Evolutionary conservation across 257 asterid species (phyloP).

Genomic region (Solanum medicagineum): DNA sequence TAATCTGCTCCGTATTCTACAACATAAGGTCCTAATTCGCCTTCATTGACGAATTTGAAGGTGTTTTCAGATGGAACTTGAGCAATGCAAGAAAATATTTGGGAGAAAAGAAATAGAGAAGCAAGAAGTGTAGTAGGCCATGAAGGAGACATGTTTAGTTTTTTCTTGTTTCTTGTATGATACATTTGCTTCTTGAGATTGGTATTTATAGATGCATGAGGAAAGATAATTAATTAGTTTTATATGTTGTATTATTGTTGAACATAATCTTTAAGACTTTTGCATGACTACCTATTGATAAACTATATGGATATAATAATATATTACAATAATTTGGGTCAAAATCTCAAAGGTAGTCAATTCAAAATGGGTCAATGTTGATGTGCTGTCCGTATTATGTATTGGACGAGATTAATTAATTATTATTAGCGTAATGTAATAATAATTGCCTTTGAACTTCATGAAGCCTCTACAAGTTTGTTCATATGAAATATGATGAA

Average conservation of each 20-base stretch:
- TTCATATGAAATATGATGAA: neutral
- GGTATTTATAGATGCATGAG: neutral
- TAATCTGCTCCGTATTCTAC: slow-evolving; percentile 6
- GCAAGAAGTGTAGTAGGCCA: neutral
- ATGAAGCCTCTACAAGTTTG: neutral
- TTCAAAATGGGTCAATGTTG: neutral
- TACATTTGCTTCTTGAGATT: neutral
- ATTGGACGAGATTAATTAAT: neutral
- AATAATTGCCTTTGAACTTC: neutral
- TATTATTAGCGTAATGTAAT: neutral
- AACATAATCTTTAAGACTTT: neutral
- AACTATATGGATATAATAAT: neutral
- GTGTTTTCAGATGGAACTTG: slow-evolving; percentile 8
- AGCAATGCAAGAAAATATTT: neutral
- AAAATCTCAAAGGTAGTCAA: neutral
- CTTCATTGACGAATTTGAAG: slow-evolving; percentile 4
- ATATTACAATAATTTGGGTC: neutral
- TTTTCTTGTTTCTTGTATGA: neutral
- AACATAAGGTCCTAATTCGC: slow-evolving; percentile 4
- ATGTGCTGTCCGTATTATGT: neutral
- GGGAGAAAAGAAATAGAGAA: neutral
- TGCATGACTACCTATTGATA: neutral
- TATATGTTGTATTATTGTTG: neutral
- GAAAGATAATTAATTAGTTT: neutral
- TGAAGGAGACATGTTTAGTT: neutral